Base-by-base conservation (phyloP, 768 basidiomycete species). In the Gyrodon lividus region DNA sequence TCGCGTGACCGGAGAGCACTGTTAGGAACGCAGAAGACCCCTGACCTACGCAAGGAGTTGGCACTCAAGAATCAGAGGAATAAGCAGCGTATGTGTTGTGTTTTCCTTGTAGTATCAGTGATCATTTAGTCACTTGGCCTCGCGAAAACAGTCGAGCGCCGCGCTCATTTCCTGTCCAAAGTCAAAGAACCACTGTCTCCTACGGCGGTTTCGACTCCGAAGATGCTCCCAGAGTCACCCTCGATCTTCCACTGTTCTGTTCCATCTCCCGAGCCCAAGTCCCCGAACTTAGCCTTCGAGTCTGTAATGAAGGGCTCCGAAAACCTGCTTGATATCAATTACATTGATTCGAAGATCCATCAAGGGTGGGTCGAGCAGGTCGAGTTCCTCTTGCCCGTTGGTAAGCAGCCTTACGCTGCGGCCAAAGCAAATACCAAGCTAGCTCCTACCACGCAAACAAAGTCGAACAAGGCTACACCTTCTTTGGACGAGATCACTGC, bases 401-500 rank as follows among this genome's bases (percentile, higher is more conserved):
- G 66, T 65, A 42, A 52, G 53, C 42, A 55, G 31, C 47, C 66
- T 61, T 58, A 48, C 28, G 5, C 38, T 43, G 48, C 42, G 43
- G 40, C 40, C 16, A 48, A 35, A 46, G 46, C 40, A 37, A 46
- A n/a, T 39, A 19, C 42, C 46, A 56, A 48, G 44, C 35, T 17
- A 22, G 1, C 35, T 16, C 23, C 51, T 52, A 51, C 55, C 48
- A 13, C 40, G 45, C 40, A 45, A 34, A 43, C 13, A 34, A 56
- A 52, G 47, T 37, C 46, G 41, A 50, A 45, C 34, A 70, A 67
- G 54, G 57, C 64, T 38, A 62, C 83, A 33, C 88, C 88, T 19
- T 89, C 88, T 22, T 79, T 91, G 53, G 87, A 87, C 57, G 83
- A 90, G 61, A 89, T 90, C 52, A 80, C 82, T 28, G 83, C 87